Base-by-base conservation (phyloP, 805 yeast species). In the Ascoidea rubescens region DNA sequence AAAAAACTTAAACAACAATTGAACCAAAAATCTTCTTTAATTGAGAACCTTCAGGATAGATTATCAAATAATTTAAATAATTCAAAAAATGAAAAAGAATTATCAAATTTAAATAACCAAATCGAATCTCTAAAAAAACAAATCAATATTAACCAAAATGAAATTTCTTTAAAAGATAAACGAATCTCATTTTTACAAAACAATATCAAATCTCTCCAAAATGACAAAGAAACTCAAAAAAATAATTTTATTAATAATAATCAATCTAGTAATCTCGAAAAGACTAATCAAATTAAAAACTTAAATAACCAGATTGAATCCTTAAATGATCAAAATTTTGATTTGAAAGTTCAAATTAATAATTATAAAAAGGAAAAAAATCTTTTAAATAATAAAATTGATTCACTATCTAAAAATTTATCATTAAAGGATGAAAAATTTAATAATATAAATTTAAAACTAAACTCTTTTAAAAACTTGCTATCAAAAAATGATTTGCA, bases 321-420 rank as follows among this genome's bases (percentile, higher is more conserved):
- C 28, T 37, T 37, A 10, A 14, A 37, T 10, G 14, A 37, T 37
- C 43, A 37, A 37, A 37, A 37, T 37, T 10, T 37, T 37, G 14
- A 37, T 10, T 37, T 14, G 14, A 37, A 37, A 10, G 2, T 14
- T 37, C 43, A 37, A 2, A 16, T 52, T 4, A 58, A 57, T 28
- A 60, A 59, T 28, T 51, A 45, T n/a, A 56, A 54, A 1, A 50
- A 53, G 33, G 59, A 57, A 8, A 5, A 61, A 5, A 60, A 59
- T n/a, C 54, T 53, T 2, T 57, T 52, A 50, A 59, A 58, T 10
- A 52, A 58, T 14, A 57, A 59, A 12, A 48, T 64, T 32, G 62
- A 62, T 8, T 55, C 54, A 31, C 51, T 56, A 45, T 52, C 55
- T 2, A 58, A 58, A 4, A 52, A 55, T 42, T 46, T 58, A 17